A percentile compares a stretch with the other conserved stretches of the same genome.
Evolutionary conservation across 495 filamentous ascomycete species (phyloP).

Genomic region (Podospora pseudopauciseta): DNA sequence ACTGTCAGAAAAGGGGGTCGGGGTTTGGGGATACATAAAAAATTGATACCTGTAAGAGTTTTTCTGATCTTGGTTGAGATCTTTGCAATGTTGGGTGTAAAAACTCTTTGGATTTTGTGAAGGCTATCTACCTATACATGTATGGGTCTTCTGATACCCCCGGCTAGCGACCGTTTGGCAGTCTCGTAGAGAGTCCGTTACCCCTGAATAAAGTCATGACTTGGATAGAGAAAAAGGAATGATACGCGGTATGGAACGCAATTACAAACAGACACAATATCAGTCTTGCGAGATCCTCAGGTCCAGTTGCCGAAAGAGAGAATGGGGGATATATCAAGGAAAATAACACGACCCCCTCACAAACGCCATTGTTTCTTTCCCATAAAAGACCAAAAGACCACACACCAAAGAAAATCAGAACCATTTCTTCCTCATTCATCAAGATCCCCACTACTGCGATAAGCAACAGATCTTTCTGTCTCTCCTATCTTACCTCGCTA

Average conservation of each 20-base stretch:
- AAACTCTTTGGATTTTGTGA: not conserved
- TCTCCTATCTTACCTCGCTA: not conserved
- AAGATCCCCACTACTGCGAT: not conserved
- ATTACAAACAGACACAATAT: not conserved
- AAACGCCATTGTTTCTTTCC: not conserved
- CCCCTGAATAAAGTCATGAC: not conserved
- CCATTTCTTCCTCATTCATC: not conserved
- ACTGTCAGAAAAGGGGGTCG: not conserved
- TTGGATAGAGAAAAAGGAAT: not conserved
- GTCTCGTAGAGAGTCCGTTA: not conserved
- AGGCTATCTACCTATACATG: not conserved
- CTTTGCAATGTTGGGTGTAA: not conserved
- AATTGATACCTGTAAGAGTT: conserved; percentile 6
- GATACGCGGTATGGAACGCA: not conserved
- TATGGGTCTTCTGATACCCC: not conserved
- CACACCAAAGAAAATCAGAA: not conserved
- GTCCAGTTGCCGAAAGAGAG: not conserved
- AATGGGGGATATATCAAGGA: not conserved
- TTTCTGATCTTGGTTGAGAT: not conserved
- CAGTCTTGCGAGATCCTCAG: not conserved
- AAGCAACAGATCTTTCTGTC: not conserved
- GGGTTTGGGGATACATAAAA: not conserved
- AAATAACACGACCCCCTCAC: not conserved
- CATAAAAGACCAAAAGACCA: not conserved
- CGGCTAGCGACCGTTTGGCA: not conserved